Base-by-base conservation (phyloP, 345 rosid genomes). In the Rhodamnia rubescens region DNA sequence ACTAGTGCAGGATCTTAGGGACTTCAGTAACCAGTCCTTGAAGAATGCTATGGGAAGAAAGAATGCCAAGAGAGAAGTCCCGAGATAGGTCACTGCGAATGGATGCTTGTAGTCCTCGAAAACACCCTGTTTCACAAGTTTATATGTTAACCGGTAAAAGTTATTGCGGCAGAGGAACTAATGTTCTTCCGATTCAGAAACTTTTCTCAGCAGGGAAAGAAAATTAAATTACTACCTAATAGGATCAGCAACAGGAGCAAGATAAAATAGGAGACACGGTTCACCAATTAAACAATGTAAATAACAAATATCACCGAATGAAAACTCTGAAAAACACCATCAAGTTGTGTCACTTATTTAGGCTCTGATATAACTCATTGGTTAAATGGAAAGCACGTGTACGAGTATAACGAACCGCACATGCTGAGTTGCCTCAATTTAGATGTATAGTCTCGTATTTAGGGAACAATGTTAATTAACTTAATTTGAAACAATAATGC, bases 71-170 rank as follows among this genome's bases (percentile, higher is more conserved):
- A 92, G 90, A 2, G 92, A 92, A 42, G 86, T 89, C 51, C 90
- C 92, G 1, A 92, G 83, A 84, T 88, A 92, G 20, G 92, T 57
- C 84, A 92, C 87, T 20, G 84, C 89, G 86, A 91, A 92, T 50
- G 94, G 92, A 40, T 91, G 92, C 83, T 85, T 29, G 55, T 92
- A 92, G 51, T 82, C 64, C 78, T 84, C 83, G 47, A 88, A 92
- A 1, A 91, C 87, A 50, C 80, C 90, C 94, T 90, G 87, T 83
- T 16, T 27, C 85, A 86, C 29, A 81, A 81, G 27, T 50, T 26
- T 0, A 44, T 49, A 24, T 24, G 52, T 13, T 81, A 81, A 32
- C 47, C 78, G 18, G 78, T 24, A 7, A 64, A 32, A 9, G 29
- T 64, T 32, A 36, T 21, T 6, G 24, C 12, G 3, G 32, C 40